These are phyloP conservation scores for Alternaria longipes DNA, from an alignment of 2,329 filamentous ascomycete species.

Conservation along the genomic window DNA sequence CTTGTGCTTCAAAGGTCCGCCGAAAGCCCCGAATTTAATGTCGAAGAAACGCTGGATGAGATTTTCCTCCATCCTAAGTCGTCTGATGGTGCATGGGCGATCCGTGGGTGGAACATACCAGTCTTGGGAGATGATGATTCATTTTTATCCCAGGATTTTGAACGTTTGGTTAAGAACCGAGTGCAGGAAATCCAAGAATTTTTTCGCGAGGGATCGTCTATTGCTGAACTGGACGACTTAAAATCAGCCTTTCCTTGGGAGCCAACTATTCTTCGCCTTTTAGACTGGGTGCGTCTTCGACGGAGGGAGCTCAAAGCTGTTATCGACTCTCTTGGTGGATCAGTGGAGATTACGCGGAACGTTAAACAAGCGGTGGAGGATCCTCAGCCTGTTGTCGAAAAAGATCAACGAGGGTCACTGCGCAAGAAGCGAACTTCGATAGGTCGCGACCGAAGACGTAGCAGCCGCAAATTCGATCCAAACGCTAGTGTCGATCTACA, in stretches of 20 bases:
- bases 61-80: slow-evolving; percentile 53
- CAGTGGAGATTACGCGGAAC: slow-evolving; percentile 48
- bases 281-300: slow-evolving; percentile 59
- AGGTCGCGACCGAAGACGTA: slow-evolving; percentile 37
- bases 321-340: slow-evolving; percentile 56
- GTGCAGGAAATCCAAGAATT: slow-evolving; percentile 49
- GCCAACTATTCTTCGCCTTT: slow-evolving; percentile 55
- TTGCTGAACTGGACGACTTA: not conserved
- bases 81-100: slow-evolving; percentile 10
- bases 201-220: slow-evolving; percentile 30
- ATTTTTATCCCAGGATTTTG: slow-evolving; percentile 48
- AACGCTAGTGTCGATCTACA: slow-evolving; percentile 34
- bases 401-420: slow-evolving; percentile 23
- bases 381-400: slow-evolving; percentile 14
- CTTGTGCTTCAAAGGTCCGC: slow-evolving; percentile 50
- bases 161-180: slow-evolving; percentile 49
- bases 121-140: slow-evolving; percentile 51
- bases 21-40: slow-evolving; percentile 48
- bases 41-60: slow-evolving; percentile 50
- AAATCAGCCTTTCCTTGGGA: slow-evolving; percentile 60
- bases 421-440: slow-evolving; percentile 41
- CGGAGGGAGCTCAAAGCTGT: slow-evolving; percentile 56
- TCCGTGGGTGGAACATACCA: slow-evolving; percentile 48
- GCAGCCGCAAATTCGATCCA: slow-evolving; percentile 43
- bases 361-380: slow-evolving; percentile 39